Conservation (phyloP, 148 eudicot species). For the Polygonum maritimum region DNA sequence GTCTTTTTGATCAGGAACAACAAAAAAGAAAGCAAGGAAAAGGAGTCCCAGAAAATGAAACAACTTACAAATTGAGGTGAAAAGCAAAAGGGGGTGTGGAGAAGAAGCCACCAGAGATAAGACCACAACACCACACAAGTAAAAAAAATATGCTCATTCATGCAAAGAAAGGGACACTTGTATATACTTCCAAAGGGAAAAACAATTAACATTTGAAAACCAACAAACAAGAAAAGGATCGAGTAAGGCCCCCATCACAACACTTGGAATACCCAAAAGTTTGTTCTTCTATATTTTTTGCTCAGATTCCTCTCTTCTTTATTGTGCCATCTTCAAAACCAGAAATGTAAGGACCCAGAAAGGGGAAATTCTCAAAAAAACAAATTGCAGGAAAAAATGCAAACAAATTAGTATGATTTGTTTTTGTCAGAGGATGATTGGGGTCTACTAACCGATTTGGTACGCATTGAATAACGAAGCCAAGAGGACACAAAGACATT, state of each 20-base stretch:
- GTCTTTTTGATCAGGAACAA: background rate
- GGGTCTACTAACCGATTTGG: background rate
- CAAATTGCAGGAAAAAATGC: background rate
- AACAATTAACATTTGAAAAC: constrained; percentile 14
- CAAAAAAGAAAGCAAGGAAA: background rate
- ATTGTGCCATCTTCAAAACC: background rate
- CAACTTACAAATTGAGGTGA: constrained; percentile 3
- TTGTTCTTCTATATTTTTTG: background rate
- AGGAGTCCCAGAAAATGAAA: background rate
- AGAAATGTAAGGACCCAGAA: background rate
- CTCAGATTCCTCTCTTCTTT: background rate
- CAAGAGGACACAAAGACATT: background rate
- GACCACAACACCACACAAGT: background rate
- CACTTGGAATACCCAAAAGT: constrained; percentile 5
- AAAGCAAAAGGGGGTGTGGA: constrained; percentile 6
- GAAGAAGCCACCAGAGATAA: background rate
- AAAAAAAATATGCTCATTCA: background rate
- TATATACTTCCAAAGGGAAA: constrained; percentile 11
- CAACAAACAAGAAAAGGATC: constrained; percentile 24
- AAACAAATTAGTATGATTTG: background rate
- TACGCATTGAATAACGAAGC: background rate
- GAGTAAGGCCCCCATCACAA: constrained; percentile 2
- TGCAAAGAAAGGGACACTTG: constrained; percentile 14
- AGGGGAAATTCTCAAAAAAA: background rate
- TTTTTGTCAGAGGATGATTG: constrained; percentile 8